Base-by-base conservation (phyloP, 805 yeast genomes). In the Yarrowia sp. region DNA sequence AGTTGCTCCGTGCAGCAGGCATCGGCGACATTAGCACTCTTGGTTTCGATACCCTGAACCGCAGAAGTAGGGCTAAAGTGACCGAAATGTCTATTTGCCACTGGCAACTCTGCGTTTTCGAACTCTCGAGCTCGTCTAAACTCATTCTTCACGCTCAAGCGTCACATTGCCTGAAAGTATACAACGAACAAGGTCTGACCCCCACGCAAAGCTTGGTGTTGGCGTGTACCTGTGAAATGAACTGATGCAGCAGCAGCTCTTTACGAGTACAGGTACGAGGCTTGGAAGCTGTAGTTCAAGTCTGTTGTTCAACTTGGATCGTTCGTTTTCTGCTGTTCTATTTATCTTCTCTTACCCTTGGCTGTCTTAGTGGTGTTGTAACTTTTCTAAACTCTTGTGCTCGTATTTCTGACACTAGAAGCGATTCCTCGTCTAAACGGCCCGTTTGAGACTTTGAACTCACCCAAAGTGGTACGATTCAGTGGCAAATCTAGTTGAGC, bases 331-430 rank as follows among this genome's bases (percentile, higher is more conserved):
- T 24, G 30, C 5, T 24, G 30, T 24, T 24, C 30, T 3, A 24
- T 3, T 24, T 24, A 24, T 3, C 20, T 2, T 3, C 44, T 17
- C 43, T 15, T 17, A 15, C 19, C n/a, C 19, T n/a, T 40, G 12
- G 10, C 13, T 36, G 10, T 36, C 13, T 36, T 36, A 36, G 38
- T 12, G 38, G 12, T 9, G 10, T 36, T 36, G 38, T 3, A 12
- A 36, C 13, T 36, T 12, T 36, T 36, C 38, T 24, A 36, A 24
- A 9, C 8, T 5, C 20, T n/a, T 20, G 39, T 30, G 9, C 38
- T 49, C 53, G 53, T 49, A 49, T 49, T n/a, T 47, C 38, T 33
- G 53, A 30, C 53, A 33, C 53, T 49, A 49, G 52, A 9, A 40
- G 46, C 20, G 46, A 43, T 17, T 43, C 4, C 10, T 44, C 52